Evolutionary conservation across 2,329 filamentous ascomycete species (phyloP).

Genomic region (Teratosphaeriaceae sp.): DNA sequence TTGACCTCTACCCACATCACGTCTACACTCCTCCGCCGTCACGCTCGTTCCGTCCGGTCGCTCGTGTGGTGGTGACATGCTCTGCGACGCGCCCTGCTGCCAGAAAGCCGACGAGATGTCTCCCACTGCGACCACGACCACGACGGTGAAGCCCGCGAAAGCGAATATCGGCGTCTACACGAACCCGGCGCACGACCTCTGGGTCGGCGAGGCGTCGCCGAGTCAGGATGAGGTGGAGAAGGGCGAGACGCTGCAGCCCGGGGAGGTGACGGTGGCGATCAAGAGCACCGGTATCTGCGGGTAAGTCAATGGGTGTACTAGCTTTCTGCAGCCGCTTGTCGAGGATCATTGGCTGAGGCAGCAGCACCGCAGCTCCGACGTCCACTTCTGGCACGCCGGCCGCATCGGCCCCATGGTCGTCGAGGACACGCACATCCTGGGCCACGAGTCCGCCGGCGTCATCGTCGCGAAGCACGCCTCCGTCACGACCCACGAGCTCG

Average conservation of each 20-base stretch:
- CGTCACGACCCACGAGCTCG: constrained; percentile 52
- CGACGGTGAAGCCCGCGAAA: constrained; percentile 52
- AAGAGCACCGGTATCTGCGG: constrained; percentile 95
- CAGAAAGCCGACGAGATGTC: constrained; percentile 8
- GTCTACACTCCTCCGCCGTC: neutral
- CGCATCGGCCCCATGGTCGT: constrained; percentile 97
- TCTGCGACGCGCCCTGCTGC: constrained; percentile 8
- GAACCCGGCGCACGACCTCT: constrained; percentile 85
- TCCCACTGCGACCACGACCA: constrained; percentile 11
- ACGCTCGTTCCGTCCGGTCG: too few relatives aligned
- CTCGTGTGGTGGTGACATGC: neutral
- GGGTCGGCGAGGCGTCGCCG: constrained; percentile 73
- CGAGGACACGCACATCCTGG: constrained; percentile 78
- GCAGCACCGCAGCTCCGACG: constrained; percentile 60
- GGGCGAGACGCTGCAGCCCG: constrained; percentile 62
- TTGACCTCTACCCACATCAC: too few relatives aligned
- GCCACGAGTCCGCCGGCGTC: constrained; percentile 84
- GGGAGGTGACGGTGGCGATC: constrained; percentile 81
- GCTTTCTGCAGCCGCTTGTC: constrained; percentile 37
- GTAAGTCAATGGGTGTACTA: constrained; percentile 39
- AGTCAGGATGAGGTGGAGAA: constrained; percentile 65
- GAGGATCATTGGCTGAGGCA: too few relatives aligned
- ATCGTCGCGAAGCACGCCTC: constrained; percentile 62
- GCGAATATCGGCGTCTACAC: constrained; percentile 95
- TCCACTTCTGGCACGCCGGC: constrained; percentile 95